phyloP scores from a whole-genome alignment of 208 protist genomes.

The Porcisia hertigi region DNA sequence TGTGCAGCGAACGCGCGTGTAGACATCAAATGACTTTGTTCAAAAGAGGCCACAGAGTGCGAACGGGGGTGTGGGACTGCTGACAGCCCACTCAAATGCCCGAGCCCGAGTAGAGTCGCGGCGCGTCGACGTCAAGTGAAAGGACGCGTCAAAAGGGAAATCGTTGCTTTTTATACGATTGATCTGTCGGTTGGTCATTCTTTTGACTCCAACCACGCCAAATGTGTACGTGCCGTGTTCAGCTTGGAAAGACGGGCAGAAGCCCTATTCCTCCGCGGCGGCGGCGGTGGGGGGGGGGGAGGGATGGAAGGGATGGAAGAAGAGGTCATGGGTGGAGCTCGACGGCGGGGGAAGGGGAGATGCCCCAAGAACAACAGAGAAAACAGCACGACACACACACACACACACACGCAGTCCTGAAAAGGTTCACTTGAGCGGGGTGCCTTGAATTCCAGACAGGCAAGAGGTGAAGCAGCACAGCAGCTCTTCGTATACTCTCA shows the following conservation, averaged over 20 bases:
- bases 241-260: too few relatives aligned
- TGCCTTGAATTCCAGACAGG: neutral
- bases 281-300: too few relatives aligned
- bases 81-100: neutral
- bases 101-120: neutral
- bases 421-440: neutral
- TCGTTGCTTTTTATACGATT: neutral
- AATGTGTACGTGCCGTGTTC: too few relatives aligned
- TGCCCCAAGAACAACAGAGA: neutral
- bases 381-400: neutral
- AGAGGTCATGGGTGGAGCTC: neutral
- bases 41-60: neutral
- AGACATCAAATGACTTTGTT: neutral
- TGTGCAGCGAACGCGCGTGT: neutral
- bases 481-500: conserved; percentile 6
- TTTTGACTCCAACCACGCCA: neutral
- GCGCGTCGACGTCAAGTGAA: neutral
- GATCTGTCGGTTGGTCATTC: neutral
- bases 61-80: neutral
- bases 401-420: neutral
- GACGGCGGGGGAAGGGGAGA: neutral
- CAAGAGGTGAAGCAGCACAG: conserved; percentile 7
- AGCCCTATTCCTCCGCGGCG: too few relatives aligned
- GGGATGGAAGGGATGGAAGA: too few relatives aligned
- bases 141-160: neutral